Conservation (phyloP, 176 grass and related monocot species). For the Tuctoria greenei region DNA sequence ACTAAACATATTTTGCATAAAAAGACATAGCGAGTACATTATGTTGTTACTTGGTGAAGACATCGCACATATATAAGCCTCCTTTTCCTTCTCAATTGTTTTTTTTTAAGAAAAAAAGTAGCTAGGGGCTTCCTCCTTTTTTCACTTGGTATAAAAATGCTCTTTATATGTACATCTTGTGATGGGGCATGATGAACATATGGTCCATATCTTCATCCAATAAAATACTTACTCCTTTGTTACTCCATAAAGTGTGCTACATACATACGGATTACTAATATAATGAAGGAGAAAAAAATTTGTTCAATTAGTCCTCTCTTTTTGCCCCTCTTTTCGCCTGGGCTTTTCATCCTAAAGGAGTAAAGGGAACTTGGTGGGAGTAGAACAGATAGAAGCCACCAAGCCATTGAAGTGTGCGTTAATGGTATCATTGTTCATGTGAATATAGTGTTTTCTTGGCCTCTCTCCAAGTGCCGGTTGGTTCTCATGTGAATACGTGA, state of each 20-base stretch:
- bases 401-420: not conserved
- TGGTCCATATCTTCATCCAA: not conserved
- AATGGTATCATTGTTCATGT: conserved; percentile 20
- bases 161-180: not conserved
- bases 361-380: not conserved
- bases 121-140: not conserved
- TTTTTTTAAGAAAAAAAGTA: not conserved
- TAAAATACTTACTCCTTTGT: not conserved
- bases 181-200: conserved; percentile 21
- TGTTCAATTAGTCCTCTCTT: not conserved
- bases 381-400: not conserved
- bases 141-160: not conserved
- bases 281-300: not conserved
- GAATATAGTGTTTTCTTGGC: conserved; percentile 23
- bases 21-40: not conserved
- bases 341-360: conserved; percentile 15
- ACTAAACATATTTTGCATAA: not conserved
- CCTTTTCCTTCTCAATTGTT: not conserved
- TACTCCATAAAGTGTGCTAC: conserved; percentile 10
- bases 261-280: not conserved
- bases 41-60: conserved; percentile 14
- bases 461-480: conserved; percentile 23
- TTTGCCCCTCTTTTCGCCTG: conserved; percentile 5
- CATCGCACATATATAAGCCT: not conserved
- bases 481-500: conserved; percentile 31